Base-by-base conservation (phyloP, 2,329 filamentous ascomycete genomes). In the Fusarium pininemorale region DNA sequence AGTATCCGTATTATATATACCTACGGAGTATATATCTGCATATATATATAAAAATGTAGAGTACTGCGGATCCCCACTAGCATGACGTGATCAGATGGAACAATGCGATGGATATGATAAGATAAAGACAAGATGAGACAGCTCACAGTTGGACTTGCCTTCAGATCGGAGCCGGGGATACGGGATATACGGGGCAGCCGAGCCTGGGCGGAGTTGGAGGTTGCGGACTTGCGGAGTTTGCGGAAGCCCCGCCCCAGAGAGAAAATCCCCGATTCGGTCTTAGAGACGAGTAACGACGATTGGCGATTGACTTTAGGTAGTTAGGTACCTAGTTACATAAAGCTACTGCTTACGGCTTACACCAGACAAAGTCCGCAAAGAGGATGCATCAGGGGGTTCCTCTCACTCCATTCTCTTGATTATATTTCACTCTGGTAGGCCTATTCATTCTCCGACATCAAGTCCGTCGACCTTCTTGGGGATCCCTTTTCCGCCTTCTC, bases 181-280 rank as follows among this genome's bases (percentile, higher is more conserved):
- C 37, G 58, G 44, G 54, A 57, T 47, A 53, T 39, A 53, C 57
- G 45, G 32, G 26, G 48, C 47, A 66, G 53, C 35, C 22, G 24
- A 55, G 63, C 30, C 57, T 24, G 18, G 54, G 61, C 35, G 69
- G 78, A 78, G 75, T 66, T 32, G 63, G 60, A 74, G 75, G 60
- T 74, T 80, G 78, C 79, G 79, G 79, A 80, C 58, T 79, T 80
- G 78, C 76, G 75, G 77, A 78, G 67, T 78, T 78, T 78, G 62
- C 48, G 41, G 69, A 39, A 28, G 60, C 47, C 53, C 66, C 54
- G 66, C 28, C 35, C 6, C 28, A 41, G 24, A 38, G 48, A 51
- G 30, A 62, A 62, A 69, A 44, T 57, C 50, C 60, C 69, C 69
- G 63, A 70, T 69, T 63, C 59, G 76, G 70, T 58, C 54, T 74